phyloP scores from a whole-genome alignment of 192 early-diverging fungal genomes.

The Dimargaris cristalligena region DNA sequence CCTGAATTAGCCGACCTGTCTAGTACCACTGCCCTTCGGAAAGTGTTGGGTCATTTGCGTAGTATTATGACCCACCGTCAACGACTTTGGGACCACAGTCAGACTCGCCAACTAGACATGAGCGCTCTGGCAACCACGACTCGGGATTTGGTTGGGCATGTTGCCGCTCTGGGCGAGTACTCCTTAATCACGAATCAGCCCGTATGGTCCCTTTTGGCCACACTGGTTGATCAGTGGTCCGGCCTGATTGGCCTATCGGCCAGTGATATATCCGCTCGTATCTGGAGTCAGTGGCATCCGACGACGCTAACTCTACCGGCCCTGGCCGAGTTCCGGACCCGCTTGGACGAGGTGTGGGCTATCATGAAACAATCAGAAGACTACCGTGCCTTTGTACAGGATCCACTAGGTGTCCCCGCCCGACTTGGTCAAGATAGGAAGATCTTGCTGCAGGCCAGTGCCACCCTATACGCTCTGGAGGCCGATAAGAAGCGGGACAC shows the following conservation, averaged over 20 bases:
- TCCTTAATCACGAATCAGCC: not conserved
- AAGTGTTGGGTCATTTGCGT: too few relatives aligned
- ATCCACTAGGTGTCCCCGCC: not conserved
- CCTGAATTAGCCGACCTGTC: too few relatives aligned
- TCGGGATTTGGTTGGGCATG: not conserved
- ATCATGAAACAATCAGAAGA: not conserved
- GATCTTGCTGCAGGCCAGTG: not conserved
- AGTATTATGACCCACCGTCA: not conserved
- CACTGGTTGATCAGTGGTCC: not conserved
- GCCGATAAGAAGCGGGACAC: not conserved
- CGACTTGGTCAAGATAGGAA: not conserved
- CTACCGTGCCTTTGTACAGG: not conserved
- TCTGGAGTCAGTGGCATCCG: conserved; percentile 7
- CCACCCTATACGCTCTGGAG: conserved; percentile 11
- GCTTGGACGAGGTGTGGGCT: not conserved
- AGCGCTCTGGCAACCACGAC: not conserved
- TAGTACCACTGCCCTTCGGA: too few relatives aligned
- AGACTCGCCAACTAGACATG: not conserved
- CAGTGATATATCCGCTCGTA: not conserved
- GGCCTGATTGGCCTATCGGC: not conserved
- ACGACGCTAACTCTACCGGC: not conserved
- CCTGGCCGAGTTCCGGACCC: not conserved
- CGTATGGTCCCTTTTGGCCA: not conserved
- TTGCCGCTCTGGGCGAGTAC: not conserved
- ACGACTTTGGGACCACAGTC: conserved; percentile 1